Evolutionary conservation across 805 yeast genomes (phyloP).

Genomic region (Cyberlindnera bimundalis): DNA sequence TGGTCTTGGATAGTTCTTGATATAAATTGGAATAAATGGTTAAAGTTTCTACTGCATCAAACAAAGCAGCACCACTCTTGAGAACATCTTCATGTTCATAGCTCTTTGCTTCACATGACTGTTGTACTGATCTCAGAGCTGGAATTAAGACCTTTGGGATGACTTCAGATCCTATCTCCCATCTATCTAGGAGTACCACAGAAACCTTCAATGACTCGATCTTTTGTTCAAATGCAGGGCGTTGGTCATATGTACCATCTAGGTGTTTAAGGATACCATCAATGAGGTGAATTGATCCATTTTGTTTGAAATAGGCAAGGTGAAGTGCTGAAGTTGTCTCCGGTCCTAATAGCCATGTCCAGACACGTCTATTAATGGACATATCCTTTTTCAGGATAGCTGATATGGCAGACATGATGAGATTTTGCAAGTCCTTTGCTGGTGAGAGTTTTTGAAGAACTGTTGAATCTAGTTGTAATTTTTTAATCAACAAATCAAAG

Average conservation of each 20-base stretch:
- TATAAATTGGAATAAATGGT: slow-evolving; percentile 71
- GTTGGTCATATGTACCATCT: slow-evolving; percentile 27
- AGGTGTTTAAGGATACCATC: slow-evolving; percentile 53
- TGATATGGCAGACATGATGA: slow-evolving; percentile 60
- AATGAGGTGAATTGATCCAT: slow-evolving; percentile 50
- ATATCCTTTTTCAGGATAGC: slow-evolving; percentile 81
- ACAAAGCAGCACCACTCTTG: slow-evolving; percentile 61
- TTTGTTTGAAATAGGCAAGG: slow-evolving; percentile 49
- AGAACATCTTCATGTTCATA: slow-evolving; percentile 42
- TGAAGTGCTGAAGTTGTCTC: slow-evolving; percentile 32
- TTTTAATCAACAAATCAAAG: slow-evolving; percentile 71
- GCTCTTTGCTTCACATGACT: slow-evolving; percentile 24
- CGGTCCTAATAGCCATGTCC: slow-evolving; percentile 93
- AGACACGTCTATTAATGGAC: slow-evolving; percentile 89
- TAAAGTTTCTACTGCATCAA: slow-evolving; percentile 81
- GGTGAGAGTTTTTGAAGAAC: slow-evolving; percentile 48
- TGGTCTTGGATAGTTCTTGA: slow-evolving; percentile 33
- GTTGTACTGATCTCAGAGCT: slow-evolving; percentile 47
- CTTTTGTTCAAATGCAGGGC: slow-evolving; percentile 30
- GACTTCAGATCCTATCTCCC: slow-evolving; percentile 85
- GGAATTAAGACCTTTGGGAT: slow-evolving; percentile 72
- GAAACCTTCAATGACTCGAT: slow-evolving; percentile 61
- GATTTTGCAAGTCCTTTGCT: slow-evolving; percentile 49
- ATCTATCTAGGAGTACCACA: slow-evolving; percentile 77
- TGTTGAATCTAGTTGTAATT: slow-evolving; percentile 61